phyloP scores from a whole-genome alignment of 176 grass and related monocot species.

The Puccinellia tenuiflora region DNA sequence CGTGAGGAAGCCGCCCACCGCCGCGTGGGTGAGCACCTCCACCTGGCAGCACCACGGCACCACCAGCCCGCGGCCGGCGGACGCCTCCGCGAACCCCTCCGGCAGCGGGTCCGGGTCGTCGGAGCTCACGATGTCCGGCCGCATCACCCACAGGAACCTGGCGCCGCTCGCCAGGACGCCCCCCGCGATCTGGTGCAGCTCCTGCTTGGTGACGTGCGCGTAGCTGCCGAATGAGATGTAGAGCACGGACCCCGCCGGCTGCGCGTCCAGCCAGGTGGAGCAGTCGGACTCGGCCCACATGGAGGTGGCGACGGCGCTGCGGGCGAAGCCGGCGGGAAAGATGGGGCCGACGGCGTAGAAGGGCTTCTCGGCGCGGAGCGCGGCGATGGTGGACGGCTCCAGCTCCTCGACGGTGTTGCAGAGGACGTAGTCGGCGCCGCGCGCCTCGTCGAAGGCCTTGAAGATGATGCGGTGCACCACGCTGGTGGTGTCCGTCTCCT shows the following conservation, averaged over 20 bases:
- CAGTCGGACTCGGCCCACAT: slow-evolving; percentile 66
- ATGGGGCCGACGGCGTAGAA: slow-evolving; percentile 79
- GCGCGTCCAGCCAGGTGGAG: slow-evolving; percentile 47
- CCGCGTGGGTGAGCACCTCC: slow-evolving; percentile 51
- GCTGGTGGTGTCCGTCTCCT: slow-evolving; percentile 47
- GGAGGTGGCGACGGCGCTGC: slow-evolving; percentile 49
- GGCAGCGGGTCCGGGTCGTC: slow-evolving; percentile 56
- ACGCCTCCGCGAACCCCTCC: slow-evolving; percentile 22
- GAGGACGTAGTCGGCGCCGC: slow-evolving; percentile 49
- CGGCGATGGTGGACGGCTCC: slow-evolving; percentile 51
- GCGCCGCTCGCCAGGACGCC: slow-evolving; percentile 53
- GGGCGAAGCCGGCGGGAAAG: slow-evolving; percentile 50
- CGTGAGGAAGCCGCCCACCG: slow-evolving; percentile 52
- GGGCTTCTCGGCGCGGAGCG: slow-evolving; percentile 38
- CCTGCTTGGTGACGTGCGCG: slow-evolving; percentile 35
- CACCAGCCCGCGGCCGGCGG: slow-evolving; percentile 30
- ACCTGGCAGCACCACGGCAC: slow-evolving; percentile 77
- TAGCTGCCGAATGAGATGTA: slow-evolving; percentile 84
- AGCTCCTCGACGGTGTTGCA: slow-evolving; percentile 80
- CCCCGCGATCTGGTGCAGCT: slow-evolving; percentile 51
- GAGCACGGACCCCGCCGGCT: slow-evolving; percentile 41
- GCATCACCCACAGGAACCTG: slow-evolving; percentile 64
- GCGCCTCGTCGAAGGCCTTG: slow-evolving; percentile 58
- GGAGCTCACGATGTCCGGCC: slow-evolving; percentile 58
- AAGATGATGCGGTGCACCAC: slow-evolving; percentile 62